Evolutionary conservation across 2,329 filamentous ascomycete genomes (phyloP), one percentile per base, ranked within the genome.

Genomic region (Diplodia scrobiculata): DNA sequence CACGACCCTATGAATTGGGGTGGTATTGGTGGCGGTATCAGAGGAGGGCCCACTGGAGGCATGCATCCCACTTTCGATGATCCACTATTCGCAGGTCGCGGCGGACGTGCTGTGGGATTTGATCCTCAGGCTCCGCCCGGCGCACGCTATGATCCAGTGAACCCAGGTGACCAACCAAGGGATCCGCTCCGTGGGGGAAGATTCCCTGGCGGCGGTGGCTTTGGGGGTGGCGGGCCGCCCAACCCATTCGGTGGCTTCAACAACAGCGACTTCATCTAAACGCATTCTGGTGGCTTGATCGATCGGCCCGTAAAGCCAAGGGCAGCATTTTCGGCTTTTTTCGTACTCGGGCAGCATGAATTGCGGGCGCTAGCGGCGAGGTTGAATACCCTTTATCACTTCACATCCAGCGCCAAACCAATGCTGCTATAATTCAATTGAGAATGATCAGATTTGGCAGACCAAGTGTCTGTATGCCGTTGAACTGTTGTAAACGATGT

Each of bases 21-120:
- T 34, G 82, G 84, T 27, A 83, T 85, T 55, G 80, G 85, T n/a
- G 79, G 78, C 51, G 84, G 86, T 0, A 77, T 87, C 5, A 81
- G 83, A 25, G 79, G 83, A n/a, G 85, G 86, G 14, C 85, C 87
- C 21, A 84, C 84, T 11, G 87, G 89, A 13, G 95, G 95, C 0
- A 99, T 99, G 95, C 91, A 97, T 77, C 95, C 95, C 0, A 96
- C 93, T 0, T 95, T 97, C 75, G 92, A 97, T 72, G 93, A 98
- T 74, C 92, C 91, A 6, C 78, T 97, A 55, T 97, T 97, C 74
- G 84, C 84, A 5, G 89, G 88, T 0, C 83, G 81, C 1, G 78
- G 80, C 1, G 80, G 75, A 6, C 77, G 82, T 2, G 77, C 78
- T 41, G 81, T 75, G 17, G 77, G 79, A 14, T 89, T 85, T 72